Percentiles rank a stretch among this genome's conserved stretches.
These are phyloP conservation scores for Nepenthes mirabilis DNA, from an alignment of 148 eudicot species.

Conservation along the genomic window DNA sequence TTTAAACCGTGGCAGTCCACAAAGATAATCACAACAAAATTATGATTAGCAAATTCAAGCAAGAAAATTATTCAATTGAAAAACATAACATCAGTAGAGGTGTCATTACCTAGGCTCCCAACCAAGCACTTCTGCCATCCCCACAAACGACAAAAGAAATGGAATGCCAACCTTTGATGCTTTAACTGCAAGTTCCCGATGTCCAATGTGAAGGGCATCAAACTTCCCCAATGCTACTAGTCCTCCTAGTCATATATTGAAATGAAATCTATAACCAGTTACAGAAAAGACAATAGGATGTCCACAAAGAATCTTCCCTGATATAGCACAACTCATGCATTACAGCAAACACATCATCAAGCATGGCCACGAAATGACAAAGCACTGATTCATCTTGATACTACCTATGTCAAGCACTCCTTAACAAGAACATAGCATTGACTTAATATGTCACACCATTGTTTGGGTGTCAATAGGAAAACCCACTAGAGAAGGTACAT, in stretches of 20 bases:
- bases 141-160: conserved; percentile 77
- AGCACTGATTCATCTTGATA: too few relatives aligned
- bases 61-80: not conserved
- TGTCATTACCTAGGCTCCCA: conserved; percentile 83
- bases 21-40: not conserved
- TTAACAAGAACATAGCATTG: too few relatives aligned
- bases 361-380: too few relatives aligned
- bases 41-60: not conserved
- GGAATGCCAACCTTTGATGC: conserved; percentile 80
- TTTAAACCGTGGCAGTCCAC: too few relatives aligned
- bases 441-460: too few relatives aligned
- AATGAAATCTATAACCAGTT: not conserved
- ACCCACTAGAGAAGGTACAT: too few relatives aligned
- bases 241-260: conserved; percentile 44
- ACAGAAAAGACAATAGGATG: too few relatives aligned
- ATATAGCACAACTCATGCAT: too few relatives aligned
- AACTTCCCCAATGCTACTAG: conserved; percentile 95
- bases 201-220: conserved; percentile 96
- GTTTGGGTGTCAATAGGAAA: too few relatives aligned
- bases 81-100: not conserved
- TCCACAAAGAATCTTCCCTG: too few relatives aligned
- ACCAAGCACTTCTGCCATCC: conserved; percentile 95
- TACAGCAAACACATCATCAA: too few relatives aligned
- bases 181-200: conserved; percentile 91
- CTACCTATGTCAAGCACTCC: too few relatives aligned